Base-by-base conservation (phyloP, 1,284 basidiomycete species). In the Pisolithus thermaeus region DNA sequence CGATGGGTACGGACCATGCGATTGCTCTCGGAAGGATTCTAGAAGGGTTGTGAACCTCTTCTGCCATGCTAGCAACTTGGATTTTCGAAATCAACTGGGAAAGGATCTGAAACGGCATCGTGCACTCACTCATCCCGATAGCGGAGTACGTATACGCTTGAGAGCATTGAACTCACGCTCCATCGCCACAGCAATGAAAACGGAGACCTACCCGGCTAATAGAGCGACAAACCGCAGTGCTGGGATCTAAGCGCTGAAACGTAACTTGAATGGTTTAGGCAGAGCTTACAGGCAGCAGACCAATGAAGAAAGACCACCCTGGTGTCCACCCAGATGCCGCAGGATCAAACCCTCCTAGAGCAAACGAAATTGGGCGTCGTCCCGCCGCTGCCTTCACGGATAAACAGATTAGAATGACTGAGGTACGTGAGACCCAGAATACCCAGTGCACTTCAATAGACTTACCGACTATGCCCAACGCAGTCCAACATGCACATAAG, bases 1-100 rank as follows among this genome's bases (percentile, higher is more conserved):
- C 84, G 42, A 88, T 83, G 3, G 80, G 76, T 27, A 88, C 75
- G 0, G 84, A 81, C 52, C 77, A 73, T 2, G 79, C 70, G 58
- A 89, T 79, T 0, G 81, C 82, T 23, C 66, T 67, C 0, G 84
- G 85, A 6, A 84, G 73, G 54, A 83, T 74, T 25, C 73, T 58
- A 9, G 74, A 66, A 0, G 85, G 82, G 28, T 77, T 67, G 30
- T 78, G 77, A 7, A 86, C 80, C 62, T 87, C 83, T 62, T 85
- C 84, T 1, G 82, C 78, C 76, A 81, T 80, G 57, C 74, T 80
- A 16, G 77, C 66, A 28, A 80, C 79, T 81, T 9, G 8, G 9
- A 11, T 11, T 3, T 9, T 30, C 11, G 28, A 30, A 1, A 43
- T 40, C 23, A 2, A 37, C 22, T 14, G 27, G 40, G 20, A 14